Evolutionary conservation across 2,329 filamentous ascomycete species (phyloP), one percentile per base, ranked within the genome.

Genomic region (Paraphaeosphaeria sporulosa): DNA sequence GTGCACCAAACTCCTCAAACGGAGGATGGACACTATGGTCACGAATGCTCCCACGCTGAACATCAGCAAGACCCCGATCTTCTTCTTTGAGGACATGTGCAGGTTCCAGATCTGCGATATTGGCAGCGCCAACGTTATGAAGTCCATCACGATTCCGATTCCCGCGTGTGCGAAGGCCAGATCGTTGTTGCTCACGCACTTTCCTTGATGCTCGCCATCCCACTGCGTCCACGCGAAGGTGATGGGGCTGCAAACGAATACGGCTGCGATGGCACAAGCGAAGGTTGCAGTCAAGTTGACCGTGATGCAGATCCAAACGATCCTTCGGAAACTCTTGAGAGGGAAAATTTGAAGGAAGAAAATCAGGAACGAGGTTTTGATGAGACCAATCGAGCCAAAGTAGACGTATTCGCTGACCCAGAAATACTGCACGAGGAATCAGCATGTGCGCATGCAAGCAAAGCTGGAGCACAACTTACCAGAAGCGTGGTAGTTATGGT

Each of bases 11-110:
- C 76, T 75, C 7, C 71, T 70, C 1, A 82, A 66, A 2, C 80
- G 77, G 23, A 83, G 62, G 57, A 78, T 72, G 52, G 79, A 81
- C 36, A 81, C 70, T 17, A 82, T 58, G 9, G 79, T 79, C 55
- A 80, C 78, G 57, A 80, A 73, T 32, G 75, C 70, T 19, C 74
- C 74, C 5, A 77, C 65, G 36, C 69, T 69, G 57, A 78, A 78
- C 75, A 78, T 77, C 52, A 75, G 53, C 47, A 73, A 60, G n/a
- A 78, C 69, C 46, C 70, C 65, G 48, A 78, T 56, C 62, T 78
- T 77, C 65, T 77, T 76, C 62, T 74, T 76, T 49, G 64, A 40
- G 5, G 61, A 59, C 25, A 77, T 59, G 38, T 76, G 69, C 5
- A 78, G 60, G 23, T 63, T 63, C 51, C 64, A 65, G 15, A 78